Evolutionary conservation across 176 grass and related monocot species (phyloP), one percentile per base, ranked within the genome.

Genomic region (Guadua angustifolia): DNA sequence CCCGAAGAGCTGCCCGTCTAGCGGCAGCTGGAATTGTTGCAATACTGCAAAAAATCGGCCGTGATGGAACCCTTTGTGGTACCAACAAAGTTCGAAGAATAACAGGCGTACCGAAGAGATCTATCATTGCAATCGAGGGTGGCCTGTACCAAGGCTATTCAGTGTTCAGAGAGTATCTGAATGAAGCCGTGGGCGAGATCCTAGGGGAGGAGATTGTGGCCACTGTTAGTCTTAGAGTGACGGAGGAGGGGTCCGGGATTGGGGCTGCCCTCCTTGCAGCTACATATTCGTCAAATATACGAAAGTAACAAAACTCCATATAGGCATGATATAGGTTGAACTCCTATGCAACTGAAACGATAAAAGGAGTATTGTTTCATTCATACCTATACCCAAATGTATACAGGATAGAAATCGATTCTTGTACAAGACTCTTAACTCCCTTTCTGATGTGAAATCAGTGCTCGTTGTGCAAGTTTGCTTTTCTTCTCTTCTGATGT

Each of bases 161-260:
- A 1, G 71, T 87, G 16, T 98, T 98, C 14, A 91, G 79, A 67
- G 92, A 95, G 33, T 98, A 93, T 80, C 38, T 95, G 18, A 79
- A 93, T 16, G 91, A 98, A 98, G 90, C 92, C 5, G 18, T 98
- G 9, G 73, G 69, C 7, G 95, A 98, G 43, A 98, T 98, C 55
- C 62, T 98, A 21, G 92, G 92, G 9, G 95, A 98, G 52, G 92
- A 97, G 49, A 38, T 93, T 7, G 82, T 87, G 4, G 64, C 82
- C 46, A 91, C 90, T 19, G 78, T 98, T n/a, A 68, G 72, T 68
- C 76, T 98, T 6, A 86, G 69, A 40, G 75, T 94, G 18, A 70
- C 70, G 57, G 90, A 91, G 45, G 92, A 98, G 76, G 95, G 95
- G 3, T 93, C 95, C 1, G 91, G 82, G 55, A 92, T 86, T 4